Conservation (phyloP, 164 flowering plant genomes). For the Aristolochia californica region DNA sequence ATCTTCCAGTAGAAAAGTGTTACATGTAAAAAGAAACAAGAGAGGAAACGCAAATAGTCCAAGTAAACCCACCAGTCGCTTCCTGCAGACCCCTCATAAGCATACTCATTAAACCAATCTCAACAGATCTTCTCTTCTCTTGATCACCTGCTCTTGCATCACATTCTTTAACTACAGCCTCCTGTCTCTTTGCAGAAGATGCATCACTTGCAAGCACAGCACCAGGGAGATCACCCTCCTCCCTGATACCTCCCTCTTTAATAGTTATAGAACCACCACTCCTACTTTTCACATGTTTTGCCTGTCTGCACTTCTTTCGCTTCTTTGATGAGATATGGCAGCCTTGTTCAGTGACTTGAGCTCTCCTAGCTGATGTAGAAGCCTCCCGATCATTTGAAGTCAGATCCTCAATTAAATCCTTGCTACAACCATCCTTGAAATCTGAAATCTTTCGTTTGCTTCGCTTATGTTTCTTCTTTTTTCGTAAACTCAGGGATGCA, state of each 20-base stretch:
- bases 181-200: background rate
- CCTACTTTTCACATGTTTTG: background rate
- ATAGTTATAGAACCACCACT: conserved; percentile 5
- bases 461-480: conserved; percentile 40
- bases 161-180: conserved; percentile 1
- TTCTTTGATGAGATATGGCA: conserved; percentile 5
- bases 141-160: conserved; percentile 11
- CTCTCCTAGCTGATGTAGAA: conserved; percentile 31
- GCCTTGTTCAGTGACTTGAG: conserved; percentile 5
- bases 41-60: background rate
- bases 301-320: conserved; percentile 5
- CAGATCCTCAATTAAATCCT: conserved; percentile 10
- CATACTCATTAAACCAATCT: conserved; percentile 19
- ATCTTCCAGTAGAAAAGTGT: background rate
- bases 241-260: conserved; percentile 14
- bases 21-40: background rate
- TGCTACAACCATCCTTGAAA: conserved; percentile 8
- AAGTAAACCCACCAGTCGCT: conserved; percentile 31
- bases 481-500: conserved; percentile 26
- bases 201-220: conserved; percentile 18
- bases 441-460: conserved; percentile 11
- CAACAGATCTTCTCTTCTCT: conserved; percentile 9
- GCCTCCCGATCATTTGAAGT: conserved; percentile 22
- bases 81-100: conserved; percentile 38
- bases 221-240: conserved; percentile 21